Percentiles rank a stretch among this genome's conserved stretches.
phyloP scores from a whole-genome alignment of 2,329 filamentous ascomycete genomes.

The Exophiala mesophila region DNA sequence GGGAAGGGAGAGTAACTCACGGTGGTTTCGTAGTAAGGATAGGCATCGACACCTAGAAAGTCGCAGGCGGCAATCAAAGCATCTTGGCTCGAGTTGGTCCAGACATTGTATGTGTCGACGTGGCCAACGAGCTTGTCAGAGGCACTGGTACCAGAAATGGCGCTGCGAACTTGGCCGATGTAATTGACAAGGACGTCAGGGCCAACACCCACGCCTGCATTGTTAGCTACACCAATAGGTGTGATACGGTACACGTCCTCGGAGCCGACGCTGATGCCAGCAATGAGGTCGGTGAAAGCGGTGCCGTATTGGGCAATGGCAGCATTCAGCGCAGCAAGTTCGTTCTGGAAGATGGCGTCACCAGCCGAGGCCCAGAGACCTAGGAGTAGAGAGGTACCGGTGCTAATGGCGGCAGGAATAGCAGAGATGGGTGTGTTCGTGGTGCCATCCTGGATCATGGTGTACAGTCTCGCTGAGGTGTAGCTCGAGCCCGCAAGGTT shows the following conservation, averaged over 20 bases:
- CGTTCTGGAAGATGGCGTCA: slow-evolving; percentile 60
- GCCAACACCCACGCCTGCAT: slow-evolving; percentile 58
- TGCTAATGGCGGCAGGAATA: slow-evolving; percentile 77
- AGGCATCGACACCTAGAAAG: slow-evolving; percentile 79
- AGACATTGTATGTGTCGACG: slow-evolving; percentile 84
- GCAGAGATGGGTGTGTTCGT: slow-evolving; percentile 62
- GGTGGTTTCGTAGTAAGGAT: slow-evolving; percentile 75
- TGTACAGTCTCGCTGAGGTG: slow-evolving; percentile 52
- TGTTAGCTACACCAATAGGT: slow-evolving; percentile 60
- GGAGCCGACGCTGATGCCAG: slow-evolving; percentile 78
- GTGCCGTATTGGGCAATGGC: slow-evolving; percentile 66
- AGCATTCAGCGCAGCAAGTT: slow-evolving; percentile 65
- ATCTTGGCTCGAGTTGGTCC: slow-evolving; percentile 65
- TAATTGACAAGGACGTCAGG: slow-evolving; percentile 62
- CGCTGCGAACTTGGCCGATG: slow-evolving; percentile 62
- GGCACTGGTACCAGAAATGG: slow-evolving; percentile 59
- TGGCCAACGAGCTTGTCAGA: slow-evolving; percentile 64
- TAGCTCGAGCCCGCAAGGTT: slow-evolving; percentile 38
- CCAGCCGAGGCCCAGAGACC: slow-evolving; percentile 78
- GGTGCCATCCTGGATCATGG: slow-evolving; percentile 59
- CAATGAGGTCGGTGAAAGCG: slow-evolving; percentile 61
- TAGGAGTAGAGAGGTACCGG: slow-evolving; percentile 72
- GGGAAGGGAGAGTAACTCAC: not conserved
- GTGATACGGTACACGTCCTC: slow-evolving; percentile 83
- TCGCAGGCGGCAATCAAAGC: slow-evolving; percentile 64